Percentiles rank a stretch among this genome's conserved stretches.
phyloP scores from a whole-genome alignment of 345 rosid species.

The Hibiscus syriacus region DNA sequence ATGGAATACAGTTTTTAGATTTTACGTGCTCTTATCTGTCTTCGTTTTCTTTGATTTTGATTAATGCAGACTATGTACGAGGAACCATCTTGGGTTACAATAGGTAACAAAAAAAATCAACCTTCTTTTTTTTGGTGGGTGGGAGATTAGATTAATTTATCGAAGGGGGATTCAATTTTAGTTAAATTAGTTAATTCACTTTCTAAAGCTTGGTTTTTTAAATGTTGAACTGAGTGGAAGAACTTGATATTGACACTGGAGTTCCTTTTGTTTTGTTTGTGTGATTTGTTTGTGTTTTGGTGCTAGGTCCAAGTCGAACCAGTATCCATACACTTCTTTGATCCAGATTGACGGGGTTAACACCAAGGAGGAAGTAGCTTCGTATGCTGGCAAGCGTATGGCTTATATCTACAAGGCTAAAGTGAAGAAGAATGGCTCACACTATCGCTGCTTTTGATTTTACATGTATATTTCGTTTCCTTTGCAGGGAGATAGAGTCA shows the following conservation, averaged over 20 bases:
- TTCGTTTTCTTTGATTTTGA: background rate
- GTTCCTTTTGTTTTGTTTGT: background rate
- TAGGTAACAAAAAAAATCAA: constrained; percentile 47
- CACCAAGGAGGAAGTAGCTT: constrained; percentile 67
- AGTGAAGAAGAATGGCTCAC: constrained; percentile 74
- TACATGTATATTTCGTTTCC: background rate
- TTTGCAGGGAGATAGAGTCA: constrained; percentile 61
- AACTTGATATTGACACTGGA: no score
- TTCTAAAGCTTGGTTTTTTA: background rate
- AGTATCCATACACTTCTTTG: constrained; percentile 70
- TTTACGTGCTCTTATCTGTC: background rate
- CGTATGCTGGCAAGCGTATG: constrained; percentile 85
- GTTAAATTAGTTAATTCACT: no score
- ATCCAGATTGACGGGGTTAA: constrained; percentile 88
- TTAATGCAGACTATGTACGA: constrained; percentile 60
- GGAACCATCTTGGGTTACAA: constrained; percentile 85
- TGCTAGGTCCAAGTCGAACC: constrained; percentile 79
- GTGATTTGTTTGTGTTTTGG: background rate
- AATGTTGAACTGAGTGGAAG: no score
- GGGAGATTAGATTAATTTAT: no score
- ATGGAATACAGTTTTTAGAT: background rate
- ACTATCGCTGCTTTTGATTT: background rate
- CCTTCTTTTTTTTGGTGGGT: no score
- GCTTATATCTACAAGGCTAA: constrained; percentile 92
- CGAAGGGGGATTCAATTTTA: no score